A percentile compares a stretch with the other conserved stretches of the same genome.
phyloP scores from a whole-genome alignment of 345 rosid genomes.

The Salix brachista region DNA sequence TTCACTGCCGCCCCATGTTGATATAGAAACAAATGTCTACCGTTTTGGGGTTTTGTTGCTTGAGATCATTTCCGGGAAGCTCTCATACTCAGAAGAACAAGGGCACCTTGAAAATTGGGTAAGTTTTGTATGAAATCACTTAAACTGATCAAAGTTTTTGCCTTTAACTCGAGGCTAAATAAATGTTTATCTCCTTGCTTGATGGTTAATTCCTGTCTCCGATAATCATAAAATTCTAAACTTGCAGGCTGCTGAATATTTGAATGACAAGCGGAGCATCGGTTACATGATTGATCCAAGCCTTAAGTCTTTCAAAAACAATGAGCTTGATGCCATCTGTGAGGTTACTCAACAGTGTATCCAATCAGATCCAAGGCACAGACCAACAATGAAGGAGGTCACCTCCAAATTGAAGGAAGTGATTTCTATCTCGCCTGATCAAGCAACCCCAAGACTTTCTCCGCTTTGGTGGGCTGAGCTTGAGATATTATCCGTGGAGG shows the following conservation, averaged over 20 bases:
- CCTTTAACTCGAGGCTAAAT: not conserved
- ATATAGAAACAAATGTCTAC: conserved; percentile 59
- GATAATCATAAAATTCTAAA: not conserved
- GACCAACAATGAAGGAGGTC: conserved; percentile 68
- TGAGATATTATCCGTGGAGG: conserved; percentile 84
- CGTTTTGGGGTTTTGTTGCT: conserved; percentile 73
- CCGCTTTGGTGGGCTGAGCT: conserved; percentile 99
- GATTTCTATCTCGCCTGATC: conserved; percentile 65
- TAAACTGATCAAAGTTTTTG: not conserved
- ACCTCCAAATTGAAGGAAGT: conserved; percentile 55
- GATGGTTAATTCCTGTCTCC: not conserved
- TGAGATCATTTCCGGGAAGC: conserved; percentile 85
- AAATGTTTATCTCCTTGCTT: not conserved
- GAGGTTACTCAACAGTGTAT: conserved; percentile 61
- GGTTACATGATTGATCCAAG: conserved; percentile 60
- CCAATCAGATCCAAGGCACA: conserved; percentile 41
- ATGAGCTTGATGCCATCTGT: conserved; percentile 63
- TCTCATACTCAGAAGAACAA: conserved; percentile 56
- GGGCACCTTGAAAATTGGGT: conserved; percentile 77
- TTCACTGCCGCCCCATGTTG: conserved; percentile 43
- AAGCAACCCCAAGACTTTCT: conserved; percentile 89
- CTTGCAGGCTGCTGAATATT: conserved; percentile 60
- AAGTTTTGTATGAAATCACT: conserved; percentile 12
- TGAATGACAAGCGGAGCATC: conserved; percentile 43
- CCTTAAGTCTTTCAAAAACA: conserved; percentile 57